These are phyloP conservation scores for Pythium biforme DNA, from an alignment of 352 stramenopile genomes.

Conservation along the genomic window DNA sequence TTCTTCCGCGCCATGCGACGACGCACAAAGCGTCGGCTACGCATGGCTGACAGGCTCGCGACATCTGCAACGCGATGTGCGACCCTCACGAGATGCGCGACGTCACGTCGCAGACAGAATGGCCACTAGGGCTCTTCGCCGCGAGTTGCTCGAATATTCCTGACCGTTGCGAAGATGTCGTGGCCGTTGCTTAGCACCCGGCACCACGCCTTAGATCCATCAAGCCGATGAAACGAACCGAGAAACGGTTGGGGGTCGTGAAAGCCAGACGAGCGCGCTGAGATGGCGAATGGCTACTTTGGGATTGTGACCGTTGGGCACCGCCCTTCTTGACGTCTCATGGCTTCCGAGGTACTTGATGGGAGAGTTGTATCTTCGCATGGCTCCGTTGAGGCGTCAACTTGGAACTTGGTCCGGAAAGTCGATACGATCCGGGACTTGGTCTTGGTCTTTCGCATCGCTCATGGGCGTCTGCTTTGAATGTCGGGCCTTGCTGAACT, in stretches of 20 bases:
- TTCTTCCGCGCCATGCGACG: background rate
- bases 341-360: background rate
- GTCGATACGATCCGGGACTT: too few species aligned
- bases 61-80: background rate
- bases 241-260: background rate
- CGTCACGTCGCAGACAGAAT: background rate
- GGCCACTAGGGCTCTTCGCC: background rate
- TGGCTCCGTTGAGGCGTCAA: background rate
- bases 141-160: constrained; percentile 11
- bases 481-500: background rate
- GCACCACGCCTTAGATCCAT: background rate
- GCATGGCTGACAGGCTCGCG: background rate
- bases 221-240: background rate
- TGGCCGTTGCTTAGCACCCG: background rate
- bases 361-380: background rate
- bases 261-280: background rate
- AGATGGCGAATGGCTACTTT: background rate
- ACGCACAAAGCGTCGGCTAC: background rate
- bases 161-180: constrained; percentile 11
- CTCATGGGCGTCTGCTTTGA: background rate
- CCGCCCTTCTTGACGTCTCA: background rate
- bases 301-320: background rate
- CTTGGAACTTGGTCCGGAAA: too few species aligned
- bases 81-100: background rate
- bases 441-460: background rate